These are phyloP conservation scores for Pseudoturritis turrita DNA, from an alignment of 345 rosid genomes.

Conservation along the genomic window DNA sequence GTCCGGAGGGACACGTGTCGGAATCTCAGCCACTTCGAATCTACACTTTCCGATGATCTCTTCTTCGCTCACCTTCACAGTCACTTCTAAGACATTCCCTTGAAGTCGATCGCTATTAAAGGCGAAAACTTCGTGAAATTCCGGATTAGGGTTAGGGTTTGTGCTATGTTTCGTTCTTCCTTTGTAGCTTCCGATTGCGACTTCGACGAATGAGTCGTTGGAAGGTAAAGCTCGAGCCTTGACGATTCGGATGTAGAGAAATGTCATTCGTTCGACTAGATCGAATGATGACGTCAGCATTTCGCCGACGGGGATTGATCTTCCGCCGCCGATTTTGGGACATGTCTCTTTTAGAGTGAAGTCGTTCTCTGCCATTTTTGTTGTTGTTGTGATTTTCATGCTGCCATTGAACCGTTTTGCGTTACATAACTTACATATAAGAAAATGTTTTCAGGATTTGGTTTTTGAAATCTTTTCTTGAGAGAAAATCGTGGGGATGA, in stretches of 20 bases:
- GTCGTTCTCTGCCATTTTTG: constrained; percentile 28
- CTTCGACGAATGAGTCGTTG: constrained; percentile 29
- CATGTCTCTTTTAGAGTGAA: constrained; percentile 44
- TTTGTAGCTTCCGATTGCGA: constrained; percentile 31
- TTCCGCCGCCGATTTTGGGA: constrained; percentile 42
- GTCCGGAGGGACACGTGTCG: constrained; percentile 35
- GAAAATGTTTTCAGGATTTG: background rate
- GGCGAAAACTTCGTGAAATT: constrained; percentile 42
- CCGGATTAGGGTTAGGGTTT: constrained; percentile 28
- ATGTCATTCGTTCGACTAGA: constrained; percentile 45
- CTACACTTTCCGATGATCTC: constrained; percentile 32
- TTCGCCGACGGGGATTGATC: constrained; percentile 26
- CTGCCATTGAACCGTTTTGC: background rate
- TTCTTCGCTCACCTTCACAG: constrained; percentile 28
- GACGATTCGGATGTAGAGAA: constrained; percentile 37
- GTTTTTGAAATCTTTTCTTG: background rate
- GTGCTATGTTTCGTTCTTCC: constrained; percentile 28
- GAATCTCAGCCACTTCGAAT: constrained; percentile 30
- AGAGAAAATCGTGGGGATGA: constrained; percentile 6
- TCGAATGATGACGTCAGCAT: constrained; percentile 43
- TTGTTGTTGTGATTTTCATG: background rate
- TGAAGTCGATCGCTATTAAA: constrained; percentile 41
- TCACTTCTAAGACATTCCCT: constrained; percentile 34
- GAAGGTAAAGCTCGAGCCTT: constrained; percentile 34
- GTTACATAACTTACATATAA: background rate